These are phyloP conservation scores for Blepharisma undulans DNA, from an alignment of 169 alveolate genomes.

Conservation along the genomic window DNA sequence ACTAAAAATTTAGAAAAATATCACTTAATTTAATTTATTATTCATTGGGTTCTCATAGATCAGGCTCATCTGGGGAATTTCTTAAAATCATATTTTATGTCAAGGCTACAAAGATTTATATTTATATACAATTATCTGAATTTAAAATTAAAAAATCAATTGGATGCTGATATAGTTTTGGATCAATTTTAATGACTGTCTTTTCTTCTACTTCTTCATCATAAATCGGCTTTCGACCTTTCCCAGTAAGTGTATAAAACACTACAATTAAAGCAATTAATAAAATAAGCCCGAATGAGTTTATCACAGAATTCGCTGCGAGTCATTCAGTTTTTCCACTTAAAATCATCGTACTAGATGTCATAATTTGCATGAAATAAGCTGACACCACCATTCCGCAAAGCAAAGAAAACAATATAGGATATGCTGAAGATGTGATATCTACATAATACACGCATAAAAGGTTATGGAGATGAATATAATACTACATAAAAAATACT, in stretches of 20 bases:
- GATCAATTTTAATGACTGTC: background rate
- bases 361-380: slow-evolving; percentile 12
- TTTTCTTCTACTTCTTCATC: background rate
- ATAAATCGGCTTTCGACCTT: background rate
- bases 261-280: background rate
- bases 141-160: background rate
- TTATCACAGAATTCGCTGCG: background rate
- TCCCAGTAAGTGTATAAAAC: background rate
- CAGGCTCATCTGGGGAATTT: no score
- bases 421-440: background rate
- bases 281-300: background rate
- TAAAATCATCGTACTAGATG: background rate
- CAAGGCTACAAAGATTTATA: no score
- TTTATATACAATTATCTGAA: no score
- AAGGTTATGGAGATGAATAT: slow-evolving; percentile 13
- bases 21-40: no score
- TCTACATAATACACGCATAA: slow-evolving; percentile 3
- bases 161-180: background rate
- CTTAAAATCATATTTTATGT: no score
- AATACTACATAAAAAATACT: background rate
- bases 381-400: background rate
- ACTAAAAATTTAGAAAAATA: no score
- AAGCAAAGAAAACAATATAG: background rate
- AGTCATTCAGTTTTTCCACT: background rate
- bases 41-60: no score